Base-by-base conservation (phyloP, 148 eudicot genomes). In the Bassia scoparia region DNA sequence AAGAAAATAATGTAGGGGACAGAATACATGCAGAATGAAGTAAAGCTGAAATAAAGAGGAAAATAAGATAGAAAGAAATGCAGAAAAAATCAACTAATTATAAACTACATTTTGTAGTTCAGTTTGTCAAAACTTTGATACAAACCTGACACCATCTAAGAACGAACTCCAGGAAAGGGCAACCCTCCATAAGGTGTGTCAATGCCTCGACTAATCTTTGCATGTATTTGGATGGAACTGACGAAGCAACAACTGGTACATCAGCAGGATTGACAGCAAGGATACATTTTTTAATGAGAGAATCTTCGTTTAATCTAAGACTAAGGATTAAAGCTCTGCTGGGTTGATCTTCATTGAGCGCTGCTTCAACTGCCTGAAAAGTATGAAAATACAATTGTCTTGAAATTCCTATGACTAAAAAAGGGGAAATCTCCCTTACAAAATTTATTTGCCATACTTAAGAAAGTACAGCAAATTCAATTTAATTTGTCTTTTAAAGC, bases 91-190 rank as follows among this genome's bases (percentile, higher is more conserved):
- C 13, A 6, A 52, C 4, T 4, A 12, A 37, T 14, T 2, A 37
- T 29, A 33, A 44, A 70, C 14, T 18, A 37, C 10, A 58, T 1
- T 26, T 30, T n/a, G 17, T 27, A 38, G 60, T 29, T 70, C 67
- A 33, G 58, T 64, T 7, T 26, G n/a, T 29, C 24, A 29, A 14
- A 26, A 70, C 16, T 63, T 67, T 50, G 67, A 37, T 35, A 72
- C 68, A 79, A 64, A 95, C 99, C 96, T 91, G 96, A 81, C 87
- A 87, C 99, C 99, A 95, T 71, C 89, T 80, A 68, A 95, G 91
- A 74, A 91, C 80, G 72, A 91, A 91, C 83, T 95, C 99, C 84
- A 95, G 74, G 79, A 84, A 93, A 17, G 96, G 97, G 78, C 86
- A 85, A 70, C 79, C 84, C 73, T 95, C 99, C 65, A 89, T 72